Base-by-base conservation (phyloP, 805 yeast species). In the Phaffomyces thermotolerans region DNA sequence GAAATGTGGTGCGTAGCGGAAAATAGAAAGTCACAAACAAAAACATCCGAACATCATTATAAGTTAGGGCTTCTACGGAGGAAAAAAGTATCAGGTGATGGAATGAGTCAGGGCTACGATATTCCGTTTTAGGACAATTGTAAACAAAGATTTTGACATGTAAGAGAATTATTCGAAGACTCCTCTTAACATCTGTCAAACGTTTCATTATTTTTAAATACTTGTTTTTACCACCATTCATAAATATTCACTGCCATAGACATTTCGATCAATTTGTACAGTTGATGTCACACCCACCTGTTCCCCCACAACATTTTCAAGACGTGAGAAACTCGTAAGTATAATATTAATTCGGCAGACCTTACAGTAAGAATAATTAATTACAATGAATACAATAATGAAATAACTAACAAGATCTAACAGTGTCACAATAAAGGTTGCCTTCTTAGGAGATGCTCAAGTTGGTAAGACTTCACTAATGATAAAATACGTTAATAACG, bases 401-500 rank as follows among this genome's bases (percentile, higher is more conserved):
- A 15, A 15, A 15, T 31, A 9, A 15, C 34, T 31, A 15, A 31
- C 20, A 31, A 27, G 22, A 20, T 5, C 29, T 10, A 8, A n/a
- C 7, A 58, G 62, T 8, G 84, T 81, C 25, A 78, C 86, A 2
- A 66, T 91, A 39, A 93, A 91, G 56, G 89, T 91, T 17, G 98
- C 97, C 3, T 76, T 91, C 38, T 78, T 91, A 40, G 99, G 99
- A 6, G 98, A 91, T 63, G 95, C 96, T 2, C 95, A 88, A 57
- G 89, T 90, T 6, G 99, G 99, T 6, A 91, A 91, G 59, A 91
- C 99, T 1, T 87, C 97, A 6, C 66, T 91, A 46, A 90, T 91
- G 98, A 96, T 90, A 22, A 89, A 91, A 59, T 91, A 90, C 60
- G 96, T 91, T n/a, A 96, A 91, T 58, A 95, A 95, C 43, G 78